Base-by-base conservation (phyloP, 2,329 filamentous ascomycete species). In the Ophiocordyceps sinensis region DNA sequence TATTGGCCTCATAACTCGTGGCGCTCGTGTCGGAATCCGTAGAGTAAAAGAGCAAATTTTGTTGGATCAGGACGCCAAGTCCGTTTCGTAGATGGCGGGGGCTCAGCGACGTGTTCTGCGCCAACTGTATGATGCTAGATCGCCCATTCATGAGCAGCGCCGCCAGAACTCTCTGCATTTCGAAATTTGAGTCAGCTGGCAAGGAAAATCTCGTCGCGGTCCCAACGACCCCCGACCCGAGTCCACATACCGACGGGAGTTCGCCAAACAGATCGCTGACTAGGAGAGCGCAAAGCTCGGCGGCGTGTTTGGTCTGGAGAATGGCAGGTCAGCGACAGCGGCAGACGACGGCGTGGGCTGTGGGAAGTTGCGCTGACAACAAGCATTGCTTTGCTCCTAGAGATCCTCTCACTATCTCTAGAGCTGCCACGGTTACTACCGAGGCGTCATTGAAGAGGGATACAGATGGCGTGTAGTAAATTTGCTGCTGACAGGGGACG, bases 251-350 rank as follows among this genome's bases (percentile, higher is more conserved):
- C 58, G 86, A 85, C 47, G 87, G 86, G 44, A 96, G 77, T 65
- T 94, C 85, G 57, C 91, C 91, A 61, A 91, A 89, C 44, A 85
- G 73, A 59, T 95, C 87, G 57, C 87, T 79, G 48, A 96, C 81
- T 47, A 95, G 74, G 58, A 94, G 78, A 67, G 81, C 76, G 69
- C 86, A 94, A 57, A 96, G 84, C 75, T 95, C 85, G 55, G 82
- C 78, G 51, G 83, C 73, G 59, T 83, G 75, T 67, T 86, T 78
- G 45, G 76, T 77, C 77, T 81, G 47, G 17, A n/a, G 44, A 39
- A 35, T 38, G 19, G 41, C 38, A 36, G 42, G 50, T 58, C 43
- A 56, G 52, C 42, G 28, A 43, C 41, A 44, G 44, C 48, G 43
- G 41, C 42, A 46, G 29, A 39, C 46, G 46, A 36, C 43, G 41